phyloP scores from a whole-genome alignment of 2,329 filamentous ascomycete species.

The Xylariaceae sp. region DNA sequence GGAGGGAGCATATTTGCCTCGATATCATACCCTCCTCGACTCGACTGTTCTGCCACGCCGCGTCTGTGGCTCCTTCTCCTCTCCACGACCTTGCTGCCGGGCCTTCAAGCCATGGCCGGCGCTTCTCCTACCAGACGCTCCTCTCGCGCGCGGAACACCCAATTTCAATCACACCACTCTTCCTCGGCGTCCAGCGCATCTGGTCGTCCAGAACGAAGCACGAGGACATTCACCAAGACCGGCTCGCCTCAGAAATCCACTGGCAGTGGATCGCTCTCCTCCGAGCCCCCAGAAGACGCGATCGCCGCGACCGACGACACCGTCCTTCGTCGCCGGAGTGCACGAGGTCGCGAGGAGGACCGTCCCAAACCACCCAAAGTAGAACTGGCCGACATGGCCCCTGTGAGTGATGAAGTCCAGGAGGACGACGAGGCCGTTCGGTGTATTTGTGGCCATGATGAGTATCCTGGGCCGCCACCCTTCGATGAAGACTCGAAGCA shows the following conservation, averaged over 20 bases:
- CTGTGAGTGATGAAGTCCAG: constrained; percentile 59
- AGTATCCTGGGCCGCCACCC: constrained; percentile 79
- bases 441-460: constrained; percentile 89
- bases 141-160: constrained; percentile 76
- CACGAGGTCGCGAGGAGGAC: constrained; percentile 63
- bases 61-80: constrained; percentile 9
- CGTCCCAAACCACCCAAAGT: constrained; percentile 35
- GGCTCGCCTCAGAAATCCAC: constrained; percentile 68
- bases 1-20: too few species aligned
- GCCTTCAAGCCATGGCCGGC: constrained; percentile 34
- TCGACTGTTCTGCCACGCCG: constrained; percentile 8
- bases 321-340: constrained; percentile 67
- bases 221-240: constrained; percentile 64
- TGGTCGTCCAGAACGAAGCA: constrained; percentile 65
- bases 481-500: constrained; percentile 48
- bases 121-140: constrained; percentile 70
- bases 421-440: constrained; percentile 91
- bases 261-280: constrained; percentile 65
- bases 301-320: constrained; percentile 50
- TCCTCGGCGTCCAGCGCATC: constrained; percentile 73
- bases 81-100: constrained; percentile 12
- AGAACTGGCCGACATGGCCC: constrained; percentile 40
- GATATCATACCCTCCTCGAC: constrained; percentile 3
- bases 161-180: constrained; percentile 69
- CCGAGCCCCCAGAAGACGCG: constrained; percentile 58